These are phyloP conservation scores for Cadophora gregata DNA, from an alignment of 2,329 filamentous ascomycete species.

Conservation along the genomic window DNA sequence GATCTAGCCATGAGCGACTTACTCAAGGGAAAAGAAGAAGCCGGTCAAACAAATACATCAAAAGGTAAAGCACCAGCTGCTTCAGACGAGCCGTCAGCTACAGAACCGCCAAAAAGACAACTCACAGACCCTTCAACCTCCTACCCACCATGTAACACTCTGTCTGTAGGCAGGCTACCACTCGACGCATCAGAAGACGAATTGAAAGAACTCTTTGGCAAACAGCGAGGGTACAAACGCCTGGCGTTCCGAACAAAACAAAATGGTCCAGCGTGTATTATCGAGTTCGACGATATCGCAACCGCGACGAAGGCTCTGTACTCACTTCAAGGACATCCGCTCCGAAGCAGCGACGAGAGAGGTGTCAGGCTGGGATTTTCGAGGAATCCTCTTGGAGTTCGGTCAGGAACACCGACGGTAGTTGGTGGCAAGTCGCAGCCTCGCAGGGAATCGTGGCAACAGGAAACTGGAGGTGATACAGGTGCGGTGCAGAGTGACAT, in stretches of 20 bases:
- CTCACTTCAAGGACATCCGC: constrained; percentile 83
- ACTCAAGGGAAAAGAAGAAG: too few species aligned
- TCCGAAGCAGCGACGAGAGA: constrained; percentile 92
- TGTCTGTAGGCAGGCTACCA: constrained; percentile 98
- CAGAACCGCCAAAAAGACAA: neutral
- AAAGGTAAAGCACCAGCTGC: neutral
- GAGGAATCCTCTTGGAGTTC: constrained; percentile 93
- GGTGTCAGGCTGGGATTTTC: constrained; percentile 96
- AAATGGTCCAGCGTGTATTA: constrained; percentile 98
- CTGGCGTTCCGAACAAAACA: constrained; percentile 94
- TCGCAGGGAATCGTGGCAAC: neutral
- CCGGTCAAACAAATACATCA: neutral
- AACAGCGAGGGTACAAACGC: constrained; percentile 92
- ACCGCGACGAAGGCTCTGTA: constrained; percentile 90
- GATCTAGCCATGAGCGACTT: too few species aligned
- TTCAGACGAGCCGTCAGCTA: neutral
- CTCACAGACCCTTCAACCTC: neutral
- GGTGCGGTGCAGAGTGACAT: neutral
- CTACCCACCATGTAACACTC: constrained; percentile 91
- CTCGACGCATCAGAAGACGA: constrained; percentile 94
- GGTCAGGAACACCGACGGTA: constrained; percentile 66
- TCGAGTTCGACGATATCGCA: constrained; percentile 93
- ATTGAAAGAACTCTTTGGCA: constrained; percentile 89
- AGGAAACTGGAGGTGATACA: neutral
- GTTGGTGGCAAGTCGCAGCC: neutral